A percentile compares a stretch with the other conserved stretches of the same genome.
These are phyloP conservation scores for Umbelopsis sp. DNA, from an alignment of 192 early-diverging fungal genomes.

Conservation along the genomic window DNA sequence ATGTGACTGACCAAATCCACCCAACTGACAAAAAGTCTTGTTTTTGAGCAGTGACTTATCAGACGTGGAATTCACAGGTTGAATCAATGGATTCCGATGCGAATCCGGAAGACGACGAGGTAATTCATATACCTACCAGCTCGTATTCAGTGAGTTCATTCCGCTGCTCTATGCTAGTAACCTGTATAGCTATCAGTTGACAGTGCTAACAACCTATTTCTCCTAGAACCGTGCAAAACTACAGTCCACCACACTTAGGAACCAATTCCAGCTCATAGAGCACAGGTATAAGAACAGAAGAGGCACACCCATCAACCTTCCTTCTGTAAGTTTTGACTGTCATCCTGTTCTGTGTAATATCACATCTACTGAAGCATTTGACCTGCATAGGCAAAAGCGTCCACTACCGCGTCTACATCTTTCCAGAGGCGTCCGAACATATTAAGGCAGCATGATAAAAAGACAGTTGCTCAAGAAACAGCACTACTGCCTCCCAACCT, in stretches of 20 bases:
- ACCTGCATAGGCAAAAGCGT: no score
- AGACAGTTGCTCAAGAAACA: not conserved
- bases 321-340: not conserved
- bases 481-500: conserved; percentile 1
- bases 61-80: no score
- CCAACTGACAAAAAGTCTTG: no score
- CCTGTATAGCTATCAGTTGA: not conserved
- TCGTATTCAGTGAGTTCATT: not conserved
- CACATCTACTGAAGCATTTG: no score
- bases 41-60: no score
- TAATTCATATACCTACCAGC: conserved; percentile 8
- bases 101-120: conserved; percentile 16
- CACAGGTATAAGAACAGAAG: not conserved
- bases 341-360: no score
- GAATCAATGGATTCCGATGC: conserved; percentile 12
- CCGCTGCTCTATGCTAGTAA: no score
- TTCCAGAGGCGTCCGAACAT: no score
- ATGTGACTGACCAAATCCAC: no score
- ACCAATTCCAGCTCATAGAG: conserved; percentile 14
- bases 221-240: conserved; percentile 1
- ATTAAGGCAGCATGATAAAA: not conserved
- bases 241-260: not conserved
- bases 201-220: not conserved
- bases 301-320: conserved; percentile 1
- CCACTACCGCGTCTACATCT: no score